Base-by-base conservation (phyloP, 1,284 basidiomycete species). In the Tranzscheliella williamsii region DNA sequence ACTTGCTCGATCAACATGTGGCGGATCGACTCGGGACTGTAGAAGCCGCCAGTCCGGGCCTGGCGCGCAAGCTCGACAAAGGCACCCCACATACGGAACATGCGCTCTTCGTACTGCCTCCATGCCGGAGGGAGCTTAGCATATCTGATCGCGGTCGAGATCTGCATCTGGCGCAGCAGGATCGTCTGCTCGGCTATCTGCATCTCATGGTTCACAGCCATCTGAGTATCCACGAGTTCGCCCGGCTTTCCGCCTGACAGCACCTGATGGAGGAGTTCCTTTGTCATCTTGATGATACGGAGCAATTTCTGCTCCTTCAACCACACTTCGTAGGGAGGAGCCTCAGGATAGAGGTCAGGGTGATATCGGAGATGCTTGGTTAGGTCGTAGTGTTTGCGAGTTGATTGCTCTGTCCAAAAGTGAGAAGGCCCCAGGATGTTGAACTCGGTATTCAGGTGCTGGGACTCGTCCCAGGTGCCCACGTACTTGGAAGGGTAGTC, bases 281-380 rank as follows among this genome's bases (percentile, higher is more conserved):
- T n/a, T n/a, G n/a, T n/a, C 16, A 49, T 18, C 11, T 41, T 41
- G 45, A 60, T 48, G 6, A 50, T 38, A 1, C 45, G 41, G 21
- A 60, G 45, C 12, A 60, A 31, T 16, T 45, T 18, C n/a, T 45
- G 50, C 21, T 60, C 56, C 20, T 60, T 60, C 12, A 60, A 21
- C 56, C 56, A 60, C 4, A 26, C 45, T 13, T 41, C 22, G 32
- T 48, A 60, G 0, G 56, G 56, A 1, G 50, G 49, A 15, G 35
- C 30, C 4, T 2, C 8, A 4, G 26, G 42, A n/a, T 21, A 60
- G 16, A 53, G 24, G 1, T 4, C 2, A 1, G 45, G 38, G 12
- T 48, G 45, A 27, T 45, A 60, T 27, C 56, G 56, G 6, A 41
- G 15, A 4, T 34, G 34, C 2, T 21, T 12, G 21, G 33, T 41